phyloP scores from a whole-genome alignment of 371 early-diverging fungal species.

The Smittium mucronatum region DNA sequence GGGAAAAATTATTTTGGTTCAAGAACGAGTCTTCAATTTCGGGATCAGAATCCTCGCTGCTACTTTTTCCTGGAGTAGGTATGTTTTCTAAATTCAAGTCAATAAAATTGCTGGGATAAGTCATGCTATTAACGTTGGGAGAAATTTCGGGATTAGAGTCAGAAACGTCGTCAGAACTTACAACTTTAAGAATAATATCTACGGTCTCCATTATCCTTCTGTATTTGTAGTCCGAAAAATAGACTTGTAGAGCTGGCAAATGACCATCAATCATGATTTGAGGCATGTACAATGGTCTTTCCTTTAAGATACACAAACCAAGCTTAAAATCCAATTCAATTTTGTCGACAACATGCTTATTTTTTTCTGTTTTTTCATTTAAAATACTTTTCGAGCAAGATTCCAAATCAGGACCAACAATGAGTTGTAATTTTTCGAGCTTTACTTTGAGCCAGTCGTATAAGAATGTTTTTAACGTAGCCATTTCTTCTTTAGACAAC shows the following conservation, averaged over 20 bases:
- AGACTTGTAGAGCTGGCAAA: conserved; percentile 73
- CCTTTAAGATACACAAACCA: conserved; percentile 74
- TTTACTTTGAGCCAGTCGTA: conserved; percentile 82
- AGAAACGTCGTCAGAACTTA: conserved; percentile 25
- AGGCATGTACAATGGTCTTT: conserved; percentile 49
- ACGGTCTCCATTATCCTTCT: conserved; percentile 73
- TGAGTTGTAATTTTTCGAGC: conserved; percentile 57
- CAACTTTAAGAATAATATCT: conserved; percentile 37
- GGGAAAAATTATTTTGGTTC: neutral
- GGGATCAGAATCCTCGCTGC: neutral
- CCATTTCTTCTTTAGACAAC: conserved; percentile 52
- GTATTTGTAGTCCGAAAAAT: conserved; percentile 89
- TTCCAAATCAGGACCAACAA: conserved; percentile 65
- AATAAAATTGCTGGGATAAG: too few species aligned
- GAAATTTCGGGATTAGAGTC: neutral
- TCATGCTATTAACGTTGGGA: neutral
- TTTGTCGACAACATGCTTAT: conserved; percentile 71
- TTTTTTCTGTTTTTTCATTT: conserved; percentile 28
- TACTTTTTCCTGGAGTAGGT: neutral
- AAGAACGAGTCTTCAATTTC: neutral
- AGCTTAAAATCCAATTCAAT: conserved; percentile 72
- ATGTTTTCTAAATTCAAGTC: neutral
- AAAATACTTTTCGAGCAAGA: conserved; percentile 56
- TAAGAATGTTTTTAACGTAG: conserved; percentile 59
- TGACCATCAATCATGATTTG: conserved; percentile 67